These are phyloP conservation scores for Lentinula aciculospora DNA, from an alignment of 768 basidiomycete species.

Conservation along the genomic window DNA sequence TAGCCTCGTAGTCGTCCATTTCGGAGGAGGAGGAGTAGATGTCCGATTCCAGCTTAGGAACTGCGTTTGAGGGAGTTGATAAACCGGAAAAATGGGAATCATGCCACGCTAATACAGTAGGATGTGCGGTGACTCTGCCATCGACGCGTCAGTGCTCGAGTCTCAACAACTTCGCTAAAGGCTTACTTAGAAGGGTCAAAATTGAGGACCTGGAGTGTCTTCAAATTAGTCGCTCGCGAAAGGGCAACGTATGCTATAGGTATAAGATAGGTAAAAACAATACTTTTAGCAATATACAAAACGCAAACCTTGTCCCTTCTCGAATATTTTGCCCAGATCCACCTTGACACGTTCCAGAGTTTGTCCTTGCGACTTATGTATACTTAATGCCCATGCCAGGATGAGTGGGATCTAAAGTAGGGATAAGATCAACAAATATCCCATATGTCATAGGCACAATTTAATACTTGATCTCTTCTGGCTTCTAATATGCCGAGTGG, in stretches of 20 bases:
- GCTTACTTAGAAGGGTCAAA: conserved; percentile 57
- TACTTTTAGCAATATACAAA: not conserved
- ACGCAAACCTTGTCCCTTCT: conserved; percentile 64
- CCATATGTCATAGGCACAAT: too few relatives aligned
- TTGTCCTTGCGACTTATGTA: conserved; percentile 90
- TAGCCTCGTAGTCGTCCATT: conserved; percentile 31
- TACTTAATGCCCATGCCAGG: conserved; percentile 83
- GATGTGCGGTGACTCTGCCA: conserved; percentile 57
- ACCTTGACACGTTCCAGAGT: conserved; percentile 82
- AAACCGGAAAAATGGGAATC: conserved; percentile 1
- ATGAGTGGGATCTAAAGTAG: conserved; percentile 61
- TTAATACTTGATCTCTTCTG: conserved; percentile 45
- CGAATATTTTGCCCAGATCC: conserved; percentile 71
- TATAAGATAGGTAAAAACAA: not conserved
- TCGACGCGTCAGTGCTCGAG: not conserved
- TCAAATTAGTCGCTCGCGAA: conserved; percentile 68
- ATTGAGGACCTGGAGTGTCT: conserved; percentile 56
- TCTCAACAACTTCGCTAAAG: not conserved
- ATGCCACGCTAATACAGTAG: conserved; percentile 55
- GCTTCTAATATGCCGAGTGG: conserved; percentile 56
- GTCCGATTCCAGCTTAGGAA: not conserved
- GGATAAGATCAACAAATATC: not conserved
- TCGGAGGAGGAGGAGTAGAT: conserved; percentile 21
- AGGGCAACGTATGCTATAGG: conserved; percentile 61
- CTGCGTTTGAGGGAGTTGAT: conserved; percentile 13